These are phyloP conservation scores for Tulasnella sp. DNA, from an alignment of 768 basidiomycete genomes.

Conservation along the genomic window DNA sequence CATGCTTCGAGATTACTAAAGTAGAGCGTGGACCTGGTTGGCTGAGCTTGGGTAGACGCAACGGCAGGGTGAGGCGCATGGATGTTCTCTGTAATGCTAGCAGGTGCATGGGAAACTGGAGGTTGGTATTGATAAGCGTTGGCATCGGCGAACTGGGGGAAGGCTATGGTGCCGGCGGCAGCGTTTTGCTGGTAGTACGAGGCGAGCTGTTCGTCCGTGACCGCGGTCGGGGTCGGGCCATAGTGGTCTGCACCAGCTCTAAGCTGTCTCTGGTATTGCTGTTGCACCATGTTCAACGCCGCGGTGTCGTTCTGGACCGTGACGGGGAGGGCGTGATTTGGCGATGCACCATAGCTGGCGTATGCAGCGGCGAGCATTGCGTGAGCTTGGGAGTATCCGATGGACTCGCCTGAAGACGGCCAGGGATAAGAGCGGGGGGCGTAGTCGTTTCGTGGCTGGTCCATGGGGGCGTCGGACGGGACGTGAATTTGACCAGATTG, in stretches of 20 bases:
- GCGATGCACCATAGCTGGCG: background rate
- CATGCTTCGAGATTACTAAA: conserved; percentile 87
- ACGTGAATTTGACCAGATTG: background rate
- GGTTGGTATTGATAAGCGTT: background rate
- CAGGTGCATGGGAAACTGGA: background rate
- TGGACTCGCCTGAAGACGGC: conserved; percentile 21
- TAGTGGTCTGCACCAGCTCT: background rate
- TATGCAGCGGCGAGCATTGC: background rate
- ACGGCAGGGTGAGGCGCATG: background rate
- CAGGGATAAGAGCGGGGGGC: background rate
- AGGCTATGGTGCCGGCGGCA: background rate
- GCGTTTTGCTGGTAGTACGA: background rate
- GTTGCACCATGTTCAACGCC: background rate
- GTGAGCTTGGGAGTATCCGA: background rate
- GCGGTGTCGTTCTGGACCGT: background rate
- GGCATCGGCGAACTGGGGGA: background rate
- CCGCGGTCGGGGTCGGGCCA: background rate
- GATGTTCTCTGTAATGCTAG: conserved; percentile 4
- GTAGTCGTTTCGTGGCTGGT: background rate
- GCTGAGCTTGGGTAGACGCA: background rate
- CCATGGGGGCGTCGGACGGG: background rate
- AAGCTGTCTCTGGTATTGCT: background rate
- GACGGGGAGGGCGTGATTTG: background rate
- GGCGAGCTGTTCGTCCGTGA: background rate
- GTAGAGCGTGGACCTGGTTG: conserved; percentile 42